phyloP scores from a whole-genome alignment of 2,329 filamentous ascomycete genomes.

The Cercospora sesami region DNA sequence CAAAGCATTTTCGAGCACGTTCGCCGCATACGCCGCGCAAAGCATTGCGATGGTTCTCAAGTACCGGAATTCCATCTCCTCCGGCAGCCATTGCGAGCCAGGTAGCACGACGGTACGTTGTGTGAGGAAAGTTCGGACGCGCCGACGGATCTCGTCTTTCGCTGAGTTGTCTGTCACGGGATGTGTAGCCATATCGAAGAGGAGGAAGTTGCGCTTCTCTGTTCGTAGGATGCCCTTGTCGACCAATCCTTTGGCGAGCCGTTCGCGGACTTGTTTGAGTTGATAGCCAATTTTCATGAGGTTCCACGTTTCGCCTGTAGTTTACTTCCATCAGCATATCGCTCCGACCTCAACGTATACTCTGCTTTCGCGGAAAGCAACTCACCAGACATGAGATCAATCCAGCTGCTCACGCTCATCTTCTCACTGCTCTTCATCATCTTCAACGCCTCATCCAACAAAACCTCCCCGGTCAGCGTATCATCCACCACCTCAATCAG shows the following conservation, averaged over 20 bases:
- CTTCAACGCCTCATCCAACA: slow-evolving; percentile 96
- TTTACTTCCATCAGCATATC: slow-evolving; percentile 11
- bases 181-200: slow-evolving; percentile 99
- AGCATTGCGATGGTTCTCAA: slow-evolving; percentile 92
- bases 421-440: slow-evolving; percentile 99
- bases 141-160: slow-evolving; percentile 93
- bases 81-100: slow-evolving; percentile 82
- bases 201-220: slow-evolving; percentile 98
- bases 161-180: slow-evolving; percentile 93
- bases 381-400: slow-evolving; percentile 95
- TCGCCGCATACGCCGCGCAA: slow-evolving; percentile 95
- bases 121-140: slow-evolving; percentile 88
- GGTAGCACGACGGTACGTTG: slow-evolving; percentile 91
- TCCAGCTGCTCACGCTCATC: slow-evolving; percentile 99
- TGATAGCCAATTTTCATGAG: slow-evolving; percentile 99
- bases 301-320: slow-evolving; percentile 94
- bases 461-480: slow-evolving; percentile 90
- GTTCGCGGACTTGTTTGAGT: slow-evolving; percentile 97
- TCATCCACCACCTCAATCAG: slow-evolving; percentile 97
- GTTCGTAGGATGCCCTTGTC: slow-evolving; percentile 98
- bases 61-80: slow-evolving; percentile 92
- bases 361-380: neutral
- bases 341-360: neutral
- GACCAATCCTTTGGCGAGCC: slow-evolving; percentile 92
- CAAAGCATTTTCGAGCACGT: slow-evolving; percentile 96